A percentile compares a stretch with the other conserved stretches of the same genome.
Conservation (phyloP, 2,329 filamentous ascomycete genomes). For the Aspergillus caelatus region DNA sequence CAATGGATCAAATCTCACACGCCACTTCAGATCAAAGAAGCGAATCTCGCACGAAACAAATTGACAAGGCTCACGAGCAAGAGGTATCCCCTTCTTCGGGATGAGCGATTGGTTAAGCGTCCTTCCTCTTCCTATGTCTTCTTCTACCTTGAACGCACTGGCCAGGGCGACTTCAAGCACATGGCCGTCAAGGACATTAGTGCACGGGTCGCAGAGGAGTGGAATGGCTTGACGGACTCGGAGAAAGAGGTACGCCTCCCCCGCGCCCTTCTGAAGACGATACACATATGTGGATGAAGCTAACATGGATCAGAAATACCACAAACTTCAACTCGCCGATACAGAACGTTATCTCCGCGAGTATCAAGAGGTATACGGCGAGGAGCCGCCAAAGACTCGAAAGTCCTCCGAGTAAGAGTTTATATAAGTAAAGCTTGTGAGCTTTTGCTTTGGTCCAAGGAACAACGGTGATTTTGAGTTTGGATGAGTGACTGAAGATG, state of each 20-base stretch:
- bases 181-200: slow-evolving; percentile 44
- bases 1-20: slow-evolving; percentile 60
- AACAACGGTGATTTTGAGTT: background rate
- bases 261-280: background rate
- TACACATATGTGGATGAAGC: background rate
- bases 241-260: slow-evolving; percentile 40
- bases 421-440: background rate
- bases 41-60: slow-evolving; percentile 60
- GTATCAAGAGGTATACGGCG: slow-evolving; percentile 40
- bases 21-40: slow-evolving; percentile 59
- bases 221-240: slow-evolving; percentile 28
- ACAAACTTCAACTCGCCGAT: slow-evolving; percentile 29
- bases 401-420: background rate
- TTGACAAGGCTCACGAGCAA: slow-evolving; percentile 30
- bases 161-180: slow-evolving; percentile 55
- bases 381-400: slow-evolving; percentile 17
- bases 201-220: slow-evolving; percentile 24
- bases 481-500: background rate
- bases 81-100: slow-evolving; percentile 44
- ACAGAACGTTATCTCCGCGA: slow-evolving; percentile 38
- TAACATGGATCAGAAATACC: slow-evolving; percentile 34
- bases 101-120: slow-evolving; percentile 57
- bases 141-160: slow-evolving; percentile 51
- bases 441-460: background rate
- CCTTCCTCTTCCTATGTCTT: slow-evolving; percentile 41